These are phyloP conservation scores for Stephanodiscus minutulus DNA, from an alignment of 108 stramenopile genomes.

Conservation along the genomic window DNA sequence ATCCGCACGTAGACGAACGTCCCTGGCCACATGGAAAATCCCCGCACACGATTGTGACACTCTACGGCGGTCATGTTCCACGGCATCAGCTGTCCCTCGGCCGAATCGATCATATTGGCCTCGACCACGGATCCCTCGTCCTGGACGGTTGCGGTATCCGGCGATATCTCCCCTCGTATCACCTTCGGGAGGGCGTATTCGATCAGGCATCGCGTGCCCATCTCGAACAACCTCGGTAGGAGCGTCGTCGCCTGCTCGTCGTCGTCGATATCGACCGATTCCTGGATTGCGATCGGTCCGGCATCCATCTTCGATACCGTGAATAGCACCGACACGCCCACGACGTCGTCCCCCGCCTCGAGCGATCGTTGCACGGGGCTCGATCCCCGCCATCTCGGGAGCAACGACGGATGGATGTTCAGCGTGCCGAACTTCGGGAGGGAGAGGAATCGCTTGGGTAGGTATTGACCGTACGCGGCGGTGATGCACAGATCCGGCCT, in stretches of 20 bases:
- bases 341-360: slow-evolving; percentile 81
- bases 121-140: slow-evolving; percentile 79
- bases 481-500: slow-evolving; percentile 97
- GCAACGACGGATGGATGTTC: slow-evolving; percentile 96
- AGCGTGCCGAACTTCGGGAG: slow-evolving; percentile 89
- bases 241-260: slow-evolving; percentile 88
- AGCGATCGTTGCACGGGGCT: slow-evolving; percentile 95
- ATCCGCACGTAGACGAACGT: slow-evolving; percentile 80
- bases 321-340: slow-evolving; percentile 93
- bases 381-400: slow-evolving; percentile 95
- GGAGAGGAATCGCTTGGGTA: slow-evolving; percentile 89
- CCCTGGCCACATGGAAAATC: slow-evolving; percentile 96
- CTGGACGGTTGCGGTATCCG: slow-evolving; percentile 82
- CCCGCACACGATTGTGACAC: slow-evolving; percentile 89
- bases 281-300: slow-evolving; percentile 90
- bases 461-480: slow-evolving; percentile 96
- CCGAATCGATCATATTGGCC: slow-evolving; percentile 84
- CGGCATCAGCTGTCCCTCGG: slow-evolving; percentile 72
- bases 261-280: slow-evolving; percentile 59
- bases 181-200: slow-evolving; percentile 81
- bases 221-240: slow-evolving; percentile 85
- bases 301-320: slow-evolving; percentile 98
- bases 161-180: slow-evolving; percentile 66
- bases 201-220: slow-evolving; percentile 83
- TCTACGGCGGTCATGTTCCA: slow-evolving; percentile 69